A percentile compares a stretch with the other conserved stretches of the same genome.
Conservation (phyloP, 2,329 filamentous ascomycete genomes). For the Microdochium nivale region DNA sequence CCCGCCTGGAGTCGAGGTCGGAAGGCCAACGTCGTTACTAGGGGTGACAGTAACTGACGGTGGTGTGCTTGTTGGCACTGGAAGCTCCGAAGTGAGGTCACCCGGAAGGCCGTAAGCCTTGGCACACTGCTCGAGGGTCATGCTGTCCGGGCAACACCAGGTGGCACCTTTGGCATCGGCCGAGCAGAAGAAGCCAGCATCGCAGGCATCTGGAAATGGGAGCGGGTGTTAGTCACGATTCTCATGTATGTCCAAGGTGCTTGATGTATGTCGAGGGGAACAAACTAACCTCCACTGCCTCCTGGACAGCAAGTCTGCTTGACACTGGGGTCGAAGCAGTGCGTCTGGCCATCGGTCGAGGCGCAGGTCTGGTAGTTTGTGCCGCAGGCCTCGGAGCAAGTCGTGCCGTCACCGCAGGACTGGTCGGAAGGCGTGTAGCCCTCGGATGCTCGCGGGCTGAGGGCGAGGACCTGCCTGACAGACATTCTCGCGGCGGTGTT, state of each 20-base stretch:
- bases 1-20: slow-evolving; percentile 2
- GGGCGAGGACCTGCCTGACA: background rate
- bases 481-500: background rate
- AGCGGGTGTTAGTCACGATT: background rate
- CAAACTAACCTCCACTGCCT: slow-evolving; percentile 45
- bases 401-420: slow-evolving; percentile 16
- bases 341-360: slow-evolving; percentile 33
- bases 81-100: slow-evolving; percentile 34
- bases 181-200: slow-evolving; percentile 55
- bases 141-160: slow-evolving; percentile 51
- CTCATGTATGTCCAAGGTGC: slow-evolving; percentile 6
- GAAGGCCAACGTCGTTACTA: background rate
- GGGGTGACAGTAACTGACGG: slow-evolving; percentile 2
- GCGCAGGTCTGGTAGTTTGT: slow-evolving; percentile 19
- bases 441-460: background rate
- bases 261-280: background rate
- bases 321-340: slow-evolving; percentile 47
- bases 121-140: slow-evolving; percentile 47
- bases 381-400: slow-evolving; percentile 24
- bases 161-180: slow-evolving; percentile 39
- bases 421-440: slow-evolving; percentile 17
- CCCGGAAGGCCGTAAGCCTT: slow-evolving; percentile 37
- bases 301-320: slow-evolving; percentile 50
- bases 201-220: slow-evolving; percentile 44
- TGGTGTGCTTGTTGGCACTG: slow-evolving; percentile 18